Evolutionary conservation across 2,329 filamentous ascomycete species (phyloP), one percentile per base, ranked within the genome.

Genomic region (Colletotrichum simmondsii): DNA sequence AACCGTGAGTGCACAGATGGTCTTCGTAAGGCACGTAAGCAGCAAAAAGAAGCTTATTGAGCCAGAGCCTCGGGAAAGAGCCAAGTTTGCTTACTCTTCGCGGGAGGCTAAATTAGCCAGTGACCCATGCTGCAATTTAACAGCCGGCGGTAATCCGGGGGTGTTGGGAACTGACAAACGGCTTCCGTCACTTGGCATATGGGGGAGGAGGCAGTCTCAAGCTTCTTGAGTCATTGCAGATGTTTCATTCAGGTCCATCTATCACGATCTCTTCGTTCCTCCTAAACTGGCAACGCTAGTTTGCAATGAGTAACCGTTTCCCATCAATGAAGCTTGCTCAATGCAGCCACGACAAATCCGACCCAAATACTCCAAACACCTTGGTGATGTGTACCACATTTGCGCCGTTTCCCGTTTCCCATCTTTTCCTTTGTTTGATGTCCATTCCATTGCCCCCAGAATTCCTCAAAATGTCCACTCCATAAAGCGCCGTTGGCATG

Each of bases 361-460:
- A 28, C 58, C 52, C 52, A 57, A 22, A 61, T 70, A 72, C 46
- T 56, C 60, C 66, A 57, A 70, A 52, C 70, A 60, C 70, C 60
- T 32, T 11, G 19, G 42, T 26, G 35, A 63, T 22, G 19, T 30
- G n/a, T 22, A 7, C 26, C 60, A 19, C 5, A 32, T 63, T 32
- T 24, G 42, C 42, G 60, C 60, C 60, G 46, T 32, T 42, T 19
- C 37, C 19, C 26, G 52, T 63, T 28, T 32, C 6, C 42, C 30
- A 22, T 8, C 42, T 28, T n/a, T 49, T 63, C 26, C 57, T 5
- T 22, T 59, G 58, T 32, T 22, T 26, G 28, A 30, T 49, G 12
- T 22, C 42, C 42, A 46, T 37, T 60, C 46, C 70, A 49, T 56
- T 28, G 32, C 22, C 66, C 54, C 35, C 35, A 11, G 28, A 19